Percentiles rank a stretch among this genome's conserved stretches.
phyloP scores from a whole-genome alignment of 495 filamentous ascomycete genomes.

The Penicillium egyptiacum region DNA sequence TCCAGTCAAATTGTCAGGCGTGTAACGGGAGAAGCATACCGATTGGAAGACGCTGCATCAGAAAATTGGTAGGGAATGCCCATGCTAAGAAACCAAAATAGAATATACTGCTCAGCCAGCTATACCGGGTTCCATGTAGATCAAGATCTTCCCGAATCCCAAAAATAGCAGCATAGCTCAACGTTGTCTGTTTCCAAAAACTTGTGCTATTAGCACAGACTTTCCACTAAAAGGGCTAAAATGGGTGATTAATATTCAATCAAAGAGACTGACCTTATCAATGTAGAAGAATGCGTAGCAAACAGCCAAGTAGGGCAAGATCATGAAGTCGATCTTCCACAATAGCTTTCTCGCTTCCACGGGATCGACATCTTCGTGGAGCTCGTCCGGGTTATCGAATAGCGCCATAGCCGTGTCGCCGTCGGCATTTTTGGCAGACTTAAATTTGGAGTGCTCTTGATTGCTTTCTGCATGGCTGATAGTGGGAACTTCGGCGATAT shows the following conservation, averaged over 20 bases:
- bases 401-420: slow-evolving; percentile 49
- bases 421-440: slow-evolving; percentile 31
- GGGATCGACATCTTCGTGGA: slow-evolving; percentile 49
- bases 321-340: slow-evolving; percentile 57
- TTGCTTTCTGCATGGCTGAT: slow-evolving; percentile 30
- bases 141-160: slow-evolving; percentile 51
- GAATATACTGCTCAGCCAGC: slow-evolving; percentile 51
- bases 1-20: neutral
- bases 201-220: slow-evolving; percentile 29
- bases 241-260: slow-evolving; percentile 21
- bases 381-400: slow-evolving; percentile 41
- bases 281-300: slow-evolving; percentile 64
- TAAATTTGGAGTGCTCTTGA: slow-evolving; percentile 29
- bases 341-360: slow-evolving; percentile 50
- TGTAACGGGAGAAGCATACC: slow-evolving; percentile 24
- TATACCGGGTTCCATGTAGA: slow-evolving; percentile 50
- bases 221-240: slow-evolving; percentile 1
- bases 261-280: slow-evolving; percentile 41
- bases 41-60: slow-evolving; percentile 58
- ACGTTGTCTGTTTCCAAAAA: slow-evolving; percentile 47
- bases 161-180: slow-evolving; percentile 61
- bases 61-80: slow-evolving; percentile 53
- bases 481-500: slow-evolving; percentile 25
- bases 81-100: slow-evolving; percentile 53
- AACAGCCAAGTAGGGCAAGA: slow-evolving; percentile 51